Evolutionary conservation across 2,329 filamentous ascomycete species (phyloP), one percentile per base, ranked within the genome.

Genomic region (Fusarium nygamai): DNA sequence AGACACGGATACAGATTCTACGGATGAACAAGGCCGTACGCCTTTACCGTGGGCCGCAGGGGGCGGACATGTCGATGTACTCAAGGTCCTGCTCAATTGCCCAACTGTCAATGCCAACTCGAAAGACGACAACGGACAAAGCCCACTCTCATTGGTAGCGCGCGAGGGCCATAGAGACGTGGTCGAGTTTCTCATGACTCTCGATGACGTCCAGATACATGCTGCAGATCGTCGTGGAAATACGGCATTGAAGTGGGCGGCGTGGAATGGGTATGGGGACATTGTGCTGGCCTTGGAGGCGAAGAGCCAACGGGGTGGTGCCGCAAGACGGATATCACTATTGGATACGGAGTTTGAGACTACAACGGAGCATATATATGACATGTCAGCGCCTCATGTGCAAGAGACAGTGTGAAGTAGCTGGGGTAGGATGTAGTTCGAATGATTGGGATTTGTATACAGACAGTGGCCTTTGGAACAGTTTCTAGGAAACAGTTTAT

Each of bases 401-500:
- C 20, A 31, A 22, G 8, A 14, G 13, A 17, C 20, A 31, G 8
- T 22, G 46, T 31, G 20, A 48, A 31, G 27, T 11, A 29, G 9
- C 10, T 29, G 19, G 19, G 24, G 8, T 20, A 19, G 12, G 44
- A 22, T 22, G 12, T 16, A 16, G 27, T 22, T 48, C 17, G 17
- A 22, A 48, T 47, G 24, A 47, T 27, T 27, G 24, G 44, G 24
- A 14, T 6, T 14, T 27, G 4, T 20, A 27, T 10, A 6, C 14
- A 43, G 44, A 27, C 24, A 14, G 8, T 14, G 5, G n/a, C 44
- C 5, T 2, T 43, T 29, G 44, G 44, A 46, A 8, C 5, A 27
- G 5, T 27, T 46, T 27, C 0, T 2, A 0, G 19, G 19, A 29
- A 19, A 5, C 8, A 20, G 6, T 12, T 2, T 20, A 29, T 29